Percentiles rank a stretch among this genome's conserved stretches.
Conservation (phyloP, 768 basidiomycete species). For the Cubamyces sp. region DNA sequence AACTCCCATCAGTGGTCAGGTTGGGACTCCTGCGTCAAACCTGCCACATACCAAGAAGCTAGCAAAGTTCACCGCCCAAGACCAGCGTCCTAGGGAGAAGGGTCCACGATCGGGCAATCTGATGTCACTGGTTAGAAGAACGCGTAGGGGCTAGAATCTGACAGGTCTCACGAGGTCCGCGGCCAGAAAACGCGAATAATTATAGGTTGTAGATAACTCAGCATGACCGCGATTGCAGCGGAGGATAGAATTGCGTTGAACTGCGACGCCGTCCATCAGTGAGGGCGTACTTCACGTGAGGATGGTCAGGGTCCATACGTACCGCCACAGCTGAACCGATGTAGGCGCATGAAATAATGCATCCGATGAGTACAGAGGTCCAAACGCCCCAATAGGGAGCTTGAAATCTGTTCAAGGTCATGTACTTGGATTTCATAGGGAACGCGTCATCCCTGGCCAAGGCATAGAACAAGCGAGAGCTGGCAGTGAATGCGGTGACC, state of each 20-base stretch:
- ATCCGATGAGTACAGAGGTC: conserved; percentile 56
- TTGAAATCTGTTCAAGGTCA: conserved; percentile 55
- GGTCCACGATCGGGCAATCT: conserved; percentile 53
- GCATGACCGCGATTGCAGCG: conserved; percentile 60
- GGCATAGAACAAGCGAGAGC: conserved; percentile 59
- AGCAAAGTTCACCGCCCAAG: conserved; percentile 53
- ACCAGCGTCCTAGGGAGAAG: conserved; percentile 56
- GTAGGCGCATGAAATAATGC: conserved; percentile 59
- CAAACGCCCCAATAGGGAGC: conserved; percentile 60
- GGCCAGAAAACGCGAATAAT: conserved; percentile 64
- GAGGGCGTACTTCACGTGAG: background rate
- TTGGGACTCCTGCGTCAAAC: background rate
- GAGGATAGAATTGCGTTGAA: conserved; percentile 62
- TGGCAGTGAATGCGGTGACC: conserved; percentile 61
- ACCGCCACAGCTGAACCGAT: conserved; percentile 61
- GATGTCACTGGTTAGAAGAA: conserved; percentile 7
- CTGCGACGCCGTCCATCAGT: conserved; percentile 27
- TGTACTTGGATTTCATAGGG: conserved; percentile 50
- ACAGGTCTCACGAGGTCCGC: conserved; percentile 41
- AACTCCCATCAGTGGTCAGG: background rate
- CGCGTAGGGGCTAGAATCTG: background rate
- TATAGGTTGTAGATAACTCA: conserved; percentile 61
- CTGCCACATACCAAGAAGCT: conserved; percentile 46
- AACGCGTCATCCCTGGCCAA: conserved; percentile 58
- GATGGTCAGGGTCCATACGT: conserved; percentile 27